A percentile compares a stretch with the other conserved stretches of the same genome.
phyloP scores from a whole-genome alignment of 2,329 filamentous ascomycete genomes.

The Pestalotiopsis sp. region DNA sequence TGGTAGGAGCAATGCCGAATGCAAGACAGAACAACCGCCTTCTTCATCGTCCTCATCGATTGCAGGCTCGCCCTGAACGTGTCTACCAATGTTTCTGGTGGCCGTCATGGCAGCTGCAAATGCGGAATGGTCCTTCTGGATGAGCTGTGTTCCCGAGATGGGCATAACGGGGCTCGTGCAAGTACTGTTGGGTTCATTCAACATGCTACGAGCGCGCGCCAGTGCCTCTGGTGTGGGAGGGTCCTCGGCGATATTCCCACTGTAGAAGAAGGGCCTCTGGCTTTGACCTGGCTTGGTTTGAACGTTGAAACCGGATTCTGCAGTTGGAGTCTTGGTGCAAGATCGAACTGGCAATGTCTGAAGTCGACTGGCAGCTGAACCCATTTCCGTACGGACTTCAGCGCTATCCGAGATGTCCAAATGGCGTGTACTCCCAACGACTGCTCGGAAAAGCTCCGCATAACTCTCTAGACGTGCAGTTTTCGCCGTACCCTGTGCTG shows the following conservation, averaged over 20 bases:
- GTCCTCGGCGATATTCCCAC: background rate
- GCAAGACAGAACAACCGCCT: background rate
- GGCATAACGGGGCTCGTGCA: background rate
- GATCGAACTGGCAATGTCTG: no score
- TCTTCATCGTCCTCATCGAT: slow-evolving; percentile 3
- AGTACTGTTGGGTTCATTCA: background rate
- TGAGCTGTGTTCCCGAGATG: background rate
- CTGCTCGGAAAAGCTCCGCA: no score
- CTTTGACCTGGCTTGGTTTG: no score
- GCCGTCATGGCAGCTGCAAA: background rate
- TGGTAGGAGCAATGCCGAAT: background rate
- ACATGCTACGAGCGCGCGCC: background rate
- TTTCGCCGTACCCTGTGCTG: background rate
- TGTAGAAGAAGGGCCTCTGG: background rate
- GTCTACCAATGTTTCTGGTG: background rate
- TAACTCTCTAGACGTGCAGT: no score
- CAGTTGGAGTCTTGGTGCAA: no score
- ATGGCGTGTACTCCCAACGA: no score
- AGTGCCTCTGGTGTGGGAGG: background rate
- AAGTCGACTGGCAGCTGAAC: no score
- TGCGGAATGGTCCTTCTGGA: background rate
- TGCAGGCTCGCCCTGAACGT: background rate
- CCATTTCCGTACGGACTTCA: no score
- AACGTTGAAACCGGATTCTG: no score
- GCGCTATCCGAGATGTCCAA: no score